Conservation (phyloP, 2,329 filamentous ascomycete species). For the Aspergillus sp. region DNA sequence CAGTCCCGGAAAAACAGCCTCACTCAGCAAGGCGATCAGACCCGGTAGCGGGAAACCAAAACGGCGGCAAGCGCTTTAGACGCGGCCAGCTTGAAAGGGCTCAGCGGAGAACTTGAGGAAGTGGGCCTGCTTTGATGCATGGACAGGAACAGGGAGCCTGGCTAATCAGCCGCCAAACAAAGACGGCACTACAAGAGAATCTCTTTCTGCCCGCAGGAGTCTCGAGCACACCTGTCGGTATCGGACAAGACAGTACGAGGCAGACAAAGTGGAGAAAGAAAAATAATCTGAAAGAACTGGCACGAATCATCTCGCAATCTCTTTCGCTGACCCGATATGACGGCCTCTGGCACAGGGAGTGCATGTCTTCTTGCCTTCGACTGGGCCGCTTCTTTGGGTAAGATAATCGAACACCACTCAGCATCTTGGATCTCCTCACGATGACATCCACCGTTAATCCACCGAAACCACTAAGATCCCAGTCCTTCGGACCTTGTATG, state of each 20-base stretch:
- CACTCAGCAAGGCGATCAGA: constrained; percentile 1
- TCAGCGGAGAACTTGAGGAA: constrained; percentile 13
- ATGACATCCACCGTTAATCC: constrained; percentile 23
- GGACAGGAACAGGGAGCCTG: constrained; percentile 17
- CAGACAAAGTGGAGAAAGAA: constrained; percentile 11
- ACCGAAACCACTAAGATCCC: constrained; percentile 21
- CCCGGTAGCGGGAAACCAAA: constrained; percentile 18
- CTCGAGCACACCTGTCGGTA: background rate
- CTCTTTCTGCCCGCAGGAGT: constrained; percentile 3
- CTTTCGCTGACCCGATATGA: constrained; percentile 25
- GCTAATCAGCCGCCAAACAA: constrained; percentile 13
- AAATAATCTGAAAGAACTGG: constrained; percentile 10
- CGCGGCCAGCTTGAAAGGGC: constrained; percentile 29
- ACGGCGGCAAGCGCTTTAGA: constrained; percentile 40
- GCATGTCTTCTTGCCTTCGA: constrained; percentile 18
- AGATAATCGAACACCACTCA: constrained; percentile 23
- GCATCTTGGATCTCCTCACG: constrained; percentile 18
- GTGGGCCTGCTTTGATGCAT: constrained; percentile 18
- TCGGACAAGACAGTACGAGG: background rate
- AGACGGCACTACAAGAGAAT: constrained; percentile 3
- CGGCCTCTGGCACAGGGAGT: constrained; percentile 17
- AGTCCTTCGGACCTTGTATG: constrained; percentile 20
- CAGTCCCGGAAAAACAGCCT: constrained; percentile 14
- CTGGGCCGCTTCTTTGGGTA: constrained; percentile 19
- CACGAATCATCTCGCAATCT: constrained; percentile 6